A percentile compares a stretch with the other conserved stretches of the same genome.
These are phyloP conservation scores for Neopestalotiopsis rosae DNA, from an alignment of 2,329 filamentous ascomycete genomes.

Conservation along the genomic window DNA sequence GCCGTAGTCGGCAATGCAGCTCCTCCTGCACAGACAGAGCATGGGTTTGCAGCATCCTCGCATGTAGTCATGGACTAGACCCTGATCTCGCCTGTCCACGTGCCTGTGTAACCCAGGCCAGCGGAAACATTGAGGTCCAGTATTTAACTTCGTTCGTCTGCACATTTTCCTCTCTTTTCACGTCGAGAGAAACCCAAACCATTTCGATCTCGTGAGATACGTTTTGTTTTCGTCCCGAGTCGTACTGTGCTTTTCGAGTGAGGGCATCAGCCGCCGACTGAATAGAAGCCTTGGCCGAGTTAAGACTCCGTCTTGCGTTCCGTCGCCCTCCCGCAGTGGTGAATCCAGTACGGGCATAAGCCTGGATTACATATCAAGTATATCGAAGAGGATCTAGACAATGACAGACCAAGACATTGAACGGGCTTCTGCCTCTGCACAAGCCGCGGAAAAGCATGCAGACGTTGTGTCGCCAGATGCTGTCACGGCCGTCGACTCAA, in stretches of 20 bases:
- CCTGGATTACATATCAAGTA: background rate
- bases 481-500: constrained; percentile 1
- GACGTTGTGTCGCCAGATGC: constrained; percentile 3
- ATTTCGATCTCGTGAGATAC: background rate
- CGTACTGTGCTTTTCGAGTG: background rate
- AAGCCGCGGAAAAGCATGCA: constrained; percentile 1
- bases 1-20: background rate
- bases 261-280: background rate
- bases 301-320: background rate
- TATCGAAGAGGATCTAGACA: background rate
- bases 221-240: background rate
- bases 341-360: background rate
- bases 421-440: constrained; percentile 11
- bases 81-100: background rate
- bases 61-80: background rate
- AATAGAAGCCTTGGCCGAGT: background rate
- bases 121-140: background rate
- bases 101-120: background rate
- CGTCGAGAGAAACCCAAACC: background rate
- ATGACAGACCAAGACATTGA: constrained; percentile 9
- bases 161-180: background rate
- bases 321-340: background rate
- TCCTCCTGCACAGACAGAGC: background rate
- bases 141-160: background rate
- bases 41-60: background rate